phyloP scores from a whole-genome alignment of 2,329 filamentous ascomycete genomes.

The Xylariaceae sp. region DNA sequence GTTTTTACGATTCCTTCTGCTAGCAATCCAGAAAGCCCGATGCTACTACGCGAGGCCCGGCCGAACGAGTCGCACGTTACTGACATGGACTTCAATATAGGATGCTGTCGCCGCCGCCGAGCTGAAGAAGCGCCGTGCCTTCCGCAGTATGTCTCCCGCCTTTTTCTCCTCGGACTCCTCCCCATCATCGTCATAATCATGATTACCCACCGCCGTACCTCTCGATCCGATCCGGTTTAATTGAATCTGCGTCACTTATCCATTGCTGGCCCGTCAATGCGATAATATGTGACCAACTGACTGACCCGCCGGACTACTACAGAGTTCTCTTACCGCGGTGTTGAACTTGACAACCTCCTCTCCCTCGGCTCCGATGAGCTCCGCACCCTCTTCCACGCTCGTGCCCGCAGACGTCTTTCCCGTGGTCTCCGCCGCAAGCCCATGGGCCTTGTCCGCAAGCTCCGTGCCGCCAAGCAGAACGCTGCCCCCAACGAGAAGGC shows the following conservation, averaged over 20 bases:
- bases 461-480: slow-evolving; percentile 98
- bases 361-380: slow-evolving; percentile 98
- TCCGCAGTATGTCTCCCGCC: slow-evolving; percentile 16
- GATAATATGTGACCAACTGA: slow-evolving; percentile 40
- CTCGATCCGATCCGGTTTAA: background rate
- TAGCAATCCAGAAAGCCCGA: background rate
- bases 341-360: slow-evolving; percentile 99
- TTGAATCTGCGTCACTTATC: background rate
- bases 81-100: slow-evolving; percentile 40
- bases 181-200: background rate
- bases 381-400: slow-evolving; percentile 98
- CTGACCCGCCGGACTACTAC: slow-evolving; percentile 69
- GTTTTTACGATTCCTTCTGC: background rate
- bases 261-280: background rate
- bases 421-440: slow-evolving; percentile 99
- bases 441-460: slow-evolving; percentile 99
- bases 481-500: slow-evolving; percentile 86
- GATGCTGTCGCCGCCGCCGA: slow-evolving; percentile 97
- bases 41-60: background rate
- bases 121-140: slow-evolving; percentile 74
- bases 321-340: slow-evolving; percentile 99
- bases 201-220: background rate
- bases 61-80: background rate
- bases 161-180: background rate
- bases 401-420: slow-evolving; percentile 98